phyloP scores from a whole-genome alignment of 2,329 filamentous ascomycete species.

The Pseudocercospora ulei region DNA sequence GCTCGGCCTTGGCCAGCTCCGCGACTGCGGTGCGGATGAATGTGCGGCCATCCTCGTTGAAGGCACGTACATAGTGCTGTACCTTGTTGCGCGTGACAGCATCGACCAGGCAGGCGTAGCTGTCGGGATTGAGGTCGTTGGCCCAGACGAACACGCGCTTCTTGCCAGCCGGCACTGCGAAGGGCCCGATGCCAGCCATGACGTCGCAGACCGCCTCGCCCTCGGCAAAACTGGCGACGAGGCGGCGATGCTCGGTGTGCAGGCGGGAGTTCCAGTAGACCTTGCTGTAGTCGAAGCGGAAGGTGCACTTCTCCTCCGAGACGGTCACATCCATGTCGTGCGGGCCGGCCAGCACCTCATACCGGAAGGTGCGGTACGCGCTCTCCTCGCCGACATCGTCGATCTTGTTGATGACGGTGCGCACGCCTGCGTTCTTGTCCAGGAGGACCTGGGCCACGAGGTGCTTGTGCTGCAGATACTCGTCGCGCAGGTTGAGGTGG shows the following conservation, averaged over 20 bases:
- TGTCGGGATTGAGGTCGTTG: constrained; percentile 92
- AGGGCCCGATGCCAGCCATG: constrained; percentile 95
- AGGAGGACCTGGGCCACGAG: constrained; percentile 75
- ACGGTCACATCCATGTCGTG: constrained; percentile 76
- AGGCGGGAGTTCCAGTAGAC: constrained; percentile 98
- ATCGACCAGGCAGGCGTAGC: constrained; percentile 60
- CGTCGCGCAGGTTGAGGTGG: constrained; percentile 78
- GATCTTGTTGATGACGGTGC: constrained; percentile 91
- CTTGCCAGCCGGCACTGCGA: constrained; percentile 83
- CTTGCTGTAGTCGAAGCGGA: constrained; percentile 85
- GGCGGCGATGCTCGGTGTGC: constrained; percentile 74
- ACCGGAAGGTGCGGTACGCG: constrained; percentile 82
- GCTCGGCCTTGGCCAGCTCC: constrained; percentile 46
- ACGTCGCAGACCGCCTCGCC: constrained; percentile 91
- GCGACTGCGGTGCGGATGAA: constrained; percentile 68
- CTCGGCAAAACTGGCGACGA: constrained; percentile 64
- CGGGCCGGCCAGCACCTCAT: constrained; percentile 76
- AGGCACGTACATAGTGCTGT: constrained; percentile 60
- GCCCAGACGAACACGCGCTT: constrained; percentile 88
- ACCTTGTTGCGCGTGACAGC: constrained; percentile 71
- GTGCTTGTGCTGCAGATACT: constrained; percentile 75
- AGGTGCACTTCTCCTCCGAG: constrained; percentile 72
- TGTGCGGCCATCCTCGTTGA: constrained; percentile 68
- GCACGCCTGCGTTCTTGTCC: constrained; percentile 75
- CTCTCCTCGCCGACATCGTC: constrained; percentile 78